Evolutionary conservation across 2,329 filamentous ascomycete species (phyloP).

Genomic region (Fusarium sulawesiense): DNA sequence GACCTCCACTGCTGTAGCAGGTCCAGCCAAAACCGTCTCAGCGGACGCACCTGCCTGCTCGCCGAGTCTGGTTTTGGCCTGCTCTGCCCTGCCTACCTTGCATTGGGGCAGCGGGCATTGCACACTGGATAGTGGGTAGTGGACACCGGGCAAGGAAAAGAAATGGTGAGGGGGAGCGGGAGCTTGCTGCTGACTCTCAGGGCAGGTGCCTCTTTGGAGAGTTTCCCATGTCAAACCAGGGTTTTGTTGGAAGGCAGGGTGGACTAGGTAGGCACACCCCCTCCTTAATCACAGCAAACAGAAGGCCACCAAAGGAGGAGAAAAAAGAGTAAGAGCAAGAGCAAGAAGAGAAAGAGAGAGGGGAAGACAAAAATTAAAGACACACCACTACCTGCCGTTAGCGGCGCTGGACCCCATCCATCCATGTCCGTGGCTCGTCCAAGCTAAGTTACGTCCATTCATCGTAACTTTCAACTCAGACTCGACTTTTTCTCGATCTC

Average conservation of each 20-base stretch:
- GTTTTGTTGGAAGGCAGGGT: constrained; percentile 10
- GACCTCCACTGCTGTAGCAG: constrained; percentile 2
- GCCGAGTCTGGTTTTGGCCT: neutral
- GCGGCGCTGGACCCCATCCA: constrained; percentile 5
- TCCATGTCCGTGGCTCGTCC: constrained; percentile 37
- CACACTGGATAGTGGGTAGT: neutral
- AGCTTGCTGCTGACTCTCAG: constrained; percentile 38
- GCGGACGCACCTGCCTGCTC: constrained; percentile 23
- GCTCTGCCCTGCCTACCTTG: neutral
- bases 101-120: neutral
- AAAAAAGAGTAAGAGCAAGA: neutral
- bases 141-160: neutral
- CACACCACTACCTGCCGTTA: constrained; percentile 30
- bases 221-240: constrained; percentile 18
- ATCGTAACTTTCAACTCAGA: constrained; percentile 34
- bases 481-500: constrained; percentile 48
- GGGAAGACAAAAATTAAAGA: constrained; percentile 1
- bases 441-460: constrained; percentile 27
- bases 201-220: constrained; percentile 35
- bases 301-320: neutral
- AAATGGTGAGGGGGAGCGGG: constrained; percentile 33
- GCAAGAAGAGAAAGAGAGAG: neutral
- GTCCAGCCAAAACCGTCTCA: constrained; percentile 33
- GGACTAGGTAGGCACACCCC: constrained; percentile 12
- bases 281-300: neutral